Conservation (phyloP, 768 basidiomycete genomes). For the Boletus fagicola region DNA sequence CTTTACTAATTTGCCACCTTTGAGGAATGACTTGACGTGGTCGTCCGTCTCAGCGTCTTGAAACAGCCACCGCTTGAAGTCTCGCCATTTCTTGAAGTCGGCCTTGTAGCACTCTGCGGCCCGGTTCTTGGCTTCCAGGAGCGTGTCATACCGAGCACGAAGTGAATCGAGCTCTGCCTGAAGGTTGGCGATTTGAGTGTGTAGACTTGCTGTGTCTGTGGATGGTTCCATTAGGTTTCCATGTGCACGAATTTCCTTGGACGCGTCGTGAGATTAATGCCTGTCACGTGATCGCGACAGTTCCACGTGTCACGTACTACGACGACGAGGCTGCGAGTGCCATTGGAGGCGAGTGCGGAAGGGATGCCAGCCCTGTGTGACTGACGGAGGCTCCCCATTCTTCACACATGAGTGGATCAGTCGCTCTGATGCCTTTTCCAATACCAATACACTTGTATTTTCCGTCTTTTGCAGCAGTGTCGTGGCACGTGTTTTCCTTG, state of each 20-base stretch:
- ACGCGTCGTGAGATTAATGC: background rate
- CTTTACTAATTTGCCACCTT: conserved; percentile 30
- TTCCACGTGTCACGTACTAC: background rate
- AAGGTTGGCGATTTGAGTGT: conserved; percentile 19
- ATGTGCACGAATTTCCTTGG: background rate
- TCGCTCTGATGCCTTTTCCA: too few species aligned
- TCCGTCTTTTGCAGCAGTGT: too few species aligned
- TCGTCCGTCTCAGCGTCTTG: conserved; percentile 33
- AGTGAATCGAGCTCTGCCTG: conserved; percentile 37
- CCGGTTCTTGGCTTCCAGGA: conserved; percentile 43
- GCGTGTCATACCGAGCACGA: conserved; percentile 43
- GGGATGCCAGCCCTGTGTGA: too few species aligned
- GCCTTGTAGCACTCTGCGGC: conserved; percentile 46
- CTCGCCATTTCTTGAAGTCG: conserved; percentile 55
- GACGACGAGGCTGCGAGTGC: too few species aligned
- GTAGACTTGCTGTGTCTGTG: conserved; percentile 2
- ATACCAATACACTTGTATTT: too few species aligned
- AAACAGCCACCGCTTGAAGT: conserved; percentile 44
- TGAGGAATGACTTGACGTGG: conserved; percentile 28
- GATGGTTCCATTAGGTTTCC: conserved; percentile 5
- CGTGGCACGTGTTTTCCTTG: too few species aligned
- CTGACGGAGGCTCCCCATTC: too few species aligned
- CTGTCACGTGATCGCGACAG: conserved; percentile 25
- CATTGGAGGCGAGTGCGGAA: too few species aligned
- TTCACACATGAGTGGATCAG: too few species aligned